Evolutionary conservation across 31 red algal species (phyloP).

Genomic region (Porphyra umbilicalis): DNA sequence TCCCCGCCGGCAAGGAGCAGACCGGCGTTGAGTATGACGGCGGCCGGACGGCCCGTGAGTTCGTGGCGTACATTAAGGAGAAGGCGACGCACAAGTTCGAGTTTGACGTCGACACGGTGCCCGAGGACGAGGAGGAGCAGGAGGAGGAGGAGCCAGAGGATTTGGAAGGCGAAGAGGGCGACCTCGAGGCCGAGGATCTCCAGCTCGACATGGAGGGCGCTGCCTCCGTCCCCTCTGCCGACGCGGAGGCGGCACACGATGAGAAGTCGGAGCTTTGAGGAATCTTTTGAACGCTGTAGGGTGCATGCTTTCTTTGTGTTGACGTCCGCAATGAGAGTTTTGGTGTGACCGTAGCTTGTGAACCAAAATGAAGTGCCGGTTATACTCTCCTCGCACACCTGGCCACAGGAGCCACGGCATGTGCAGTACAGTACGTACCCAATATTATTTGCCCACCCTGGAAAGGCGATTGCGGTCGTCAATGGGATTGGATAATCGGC

Average conservation of each 20-base stretch:
- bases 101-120: slow-evolving; percentile 36
- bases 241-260: background rate
- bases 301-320: too few species aligned
- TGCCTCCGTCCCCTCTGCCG: background rate
- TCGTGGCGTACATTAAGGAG: slow-evolving; percentile 66
- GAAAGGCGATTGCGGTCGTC: too few species aligned
- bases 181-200: background rate
- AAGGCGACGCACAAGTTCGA: slow-evolving; percentile 49
- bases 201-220: background rate
- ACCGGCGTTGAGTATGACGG: slow-evolving; percentile 72
- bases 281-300: too few species aligned
- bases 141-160: slow-evolving; percentile 5
- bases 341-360: too few species aligned
- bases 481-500: too few species aligned
- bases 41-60: slow-evolving; percentile 47
- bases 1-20: slow-evolving; percentile 70
- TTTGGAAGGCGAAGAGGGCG: background rate
- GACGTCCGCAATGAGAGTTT: too few species aligned
- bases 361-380: too few species aligned
- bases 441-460: too few species aligned
- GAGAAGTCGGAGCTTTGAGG: background rate
- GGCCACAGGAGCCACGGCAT: too few species aligned
- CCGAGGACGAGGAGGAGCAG: slow-evolving; percentile 39
- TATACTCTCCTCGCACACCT: too few species aligned
- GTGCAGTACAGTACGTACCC: too few species aligned